Evolutionary conservation across 108 stramenopile species (phyloP).

Genomic region (Bacterosira constricta): DNA sequence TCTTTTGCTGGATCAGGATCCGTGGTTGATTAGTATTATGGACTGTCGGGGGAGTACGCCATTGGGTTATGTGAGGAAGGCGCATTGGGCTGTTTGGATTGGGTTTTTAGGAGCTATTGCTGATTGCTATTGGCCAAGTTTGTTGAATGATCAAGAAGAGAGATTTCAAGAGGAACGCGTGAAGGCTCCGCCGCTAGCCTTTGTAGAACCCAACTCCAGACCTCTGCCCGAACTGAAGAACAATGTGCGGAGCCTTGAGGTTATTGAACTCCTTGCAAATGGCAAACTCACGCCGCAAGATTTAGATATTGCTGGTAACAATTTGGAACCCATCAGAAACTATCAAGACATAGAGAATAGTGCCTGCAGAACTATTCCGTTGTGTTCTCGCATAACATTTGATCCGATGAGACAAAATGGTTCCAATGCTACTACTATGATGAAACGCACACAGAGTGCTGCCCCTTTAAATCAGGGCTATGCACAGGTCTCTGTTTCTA

Average conservation of each 20-base stretch:
- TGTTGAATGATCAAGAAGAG: background rate
- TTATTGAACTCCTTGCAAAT: conserved; percentile 3
- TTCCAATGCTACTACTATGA: background rate
- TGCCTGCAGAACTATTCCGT: background rate
- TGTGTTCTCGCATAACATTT: background rate
- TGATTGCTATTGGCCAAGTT: conserved; percentile 31
- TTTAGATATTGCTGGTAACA: background rate
- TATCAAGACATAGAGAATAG: background rate
- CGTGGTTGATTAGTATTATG: conserved; percentile 40
- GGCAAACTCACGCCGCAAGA: background rate
- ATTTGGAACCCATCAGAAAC: background rate
- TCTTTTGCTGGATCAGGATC: conserved; percentile 54
- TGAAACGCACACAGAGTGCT: background rate
- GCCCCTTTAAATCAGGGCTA: background rate
- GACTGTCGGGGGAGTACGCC: conserved; percentile 63
- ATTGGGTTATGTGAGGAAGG: conserved; percentile 55
- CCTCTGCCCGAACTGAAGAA: background rate
- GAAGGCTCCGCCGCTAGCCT: conserved; percentile 3
- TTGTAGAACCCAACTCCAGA: background rate
- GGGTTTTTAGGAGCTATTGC: conserved; percentile 46
- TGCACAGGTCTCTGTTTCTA: background rate
- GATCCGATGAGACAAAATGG: background rate
- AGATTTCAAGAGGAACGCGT: background rate
- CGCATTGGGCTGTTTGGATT: conserved; percentile 52
- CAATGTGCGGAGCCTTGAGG: background rate